Base-by-base conservation (phyloP, 2,329 filamentous ascomycete species). In the Niveomyces coronatus region DNA sequence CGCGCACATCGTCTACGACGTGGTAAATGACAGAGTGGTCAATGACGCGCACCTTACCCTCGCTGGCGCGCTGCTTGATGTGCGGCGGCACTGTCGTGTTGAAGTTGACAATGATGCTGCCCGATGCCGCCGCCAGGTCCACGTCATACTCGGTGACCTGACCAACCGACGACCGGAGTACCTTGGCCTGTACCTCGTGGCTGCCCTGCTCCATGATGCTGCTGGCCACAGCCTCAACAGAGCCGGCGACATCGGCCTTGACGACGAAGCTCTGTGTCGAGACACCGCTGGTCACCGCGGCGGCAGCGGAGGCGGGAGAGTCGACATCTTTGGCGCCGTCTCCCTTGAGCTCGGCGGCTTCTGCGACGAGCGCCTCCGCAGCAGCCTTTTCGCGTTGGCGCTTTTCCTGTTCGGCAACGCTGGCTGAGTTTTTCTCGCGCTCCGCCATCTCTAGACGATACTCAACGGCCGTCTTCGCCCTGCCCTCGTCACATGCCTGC, bases 221-320 rank as follows among this genome's bases (percentile, higher is more conserved):
- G 34, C 85, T 81, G 43, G 79, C 70, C 3, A 96, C 82, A 3
- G 91, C 91, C 64, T 98, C 91, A 1, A 88, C 87, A 0, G 89
- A 96, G 26, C 91, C 91, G 44, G 82, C 84, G 14, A 96, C 91
- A 51, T 98, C 91, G 38, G 81, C 88, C 60, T 93, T 94, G 63
- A 98, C 70, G 42, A 91, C 76, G 59, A 96, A 91, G 50, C 82
- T 82, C 33, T 94, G 71, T 13, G 71, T 63, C 35, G 67, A 66
- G 7, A 70, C 60, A 8, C 67, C 65, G n/a, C n/a, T n/a, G n/a
- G n/a, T n/a, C n/a, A n/a, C n/a, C n/a, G n/a, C n/a, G n/a, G n/a
- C n/a, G n/a, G n/a, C n/a, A n/a, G n/a, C n/a, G n/a, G n/a, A n/a
- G n/a, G n/a, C n/a, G 23, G 57, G 49, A 18, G 62, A 61, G 1